Base-by-base conservation (phyloP, 2,329 filamentous ascomycete species). In the Beauveria bassiana region DNA sequence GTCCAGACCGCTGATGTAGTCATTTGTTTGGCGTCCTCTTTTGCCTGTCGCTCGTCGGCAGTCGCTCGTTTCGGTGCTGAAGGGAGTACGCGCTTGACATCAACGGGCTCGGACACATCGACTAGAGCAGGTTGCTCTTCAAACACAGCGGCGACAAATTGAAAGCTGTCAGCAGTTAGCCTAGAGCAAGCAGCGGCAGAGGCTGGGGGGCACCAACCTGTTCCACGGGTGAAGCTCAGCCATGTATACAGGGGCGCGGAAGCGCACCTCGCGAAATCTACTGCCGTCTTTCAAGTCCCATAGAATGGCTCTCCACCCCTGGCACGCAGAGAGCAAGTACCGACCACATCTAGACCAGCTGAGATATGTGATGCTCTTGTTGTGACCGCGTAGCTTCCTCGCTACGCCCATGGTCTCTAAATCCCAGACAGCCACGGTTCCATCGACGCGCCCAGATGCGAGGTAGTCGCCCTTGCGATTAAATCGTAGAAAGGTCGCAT, bases 391-490 rank as follows among this genome's bases (percentile, higher is more conserved):
- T 65, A 99, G 80, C 77, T 98, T 99, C 71, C 92, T 88, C 62
- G 95, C 95, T 5, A 98, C 91, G 43, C 95, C 93, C 81, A 96
- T 96, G 10, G 96, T 99, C 76, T 99, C 96, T 55, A 98, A 86
- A 72, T 99, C 95, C 82, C 96, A 99, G 52, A 99, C 89, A 61
- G 96, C 91, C 46, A 99, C 89, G 5, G 91, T 95, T 67, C 95
- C 95, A 77, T 99, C 95, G 64, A 92, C 90, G 71, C 95, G 88
- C 65, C 95, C 95, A 34, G 93, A 96, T 50, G 95, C 95, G 65
- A 99, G 86, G 69, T 95, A 93, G 75, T 99, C 93, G 74, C 95
- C 95, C 71, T 88, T 90, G 71, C 92, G 90, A 71, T 93, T 97
- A 82, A 99, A 99, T 66, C 93, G 91, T 64, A 87, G 77, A 70